Conservation (phyloP, 2,329 filamentous ascomycete genomes). For the Monilinia vaccinii-corymbosi region DNA sequence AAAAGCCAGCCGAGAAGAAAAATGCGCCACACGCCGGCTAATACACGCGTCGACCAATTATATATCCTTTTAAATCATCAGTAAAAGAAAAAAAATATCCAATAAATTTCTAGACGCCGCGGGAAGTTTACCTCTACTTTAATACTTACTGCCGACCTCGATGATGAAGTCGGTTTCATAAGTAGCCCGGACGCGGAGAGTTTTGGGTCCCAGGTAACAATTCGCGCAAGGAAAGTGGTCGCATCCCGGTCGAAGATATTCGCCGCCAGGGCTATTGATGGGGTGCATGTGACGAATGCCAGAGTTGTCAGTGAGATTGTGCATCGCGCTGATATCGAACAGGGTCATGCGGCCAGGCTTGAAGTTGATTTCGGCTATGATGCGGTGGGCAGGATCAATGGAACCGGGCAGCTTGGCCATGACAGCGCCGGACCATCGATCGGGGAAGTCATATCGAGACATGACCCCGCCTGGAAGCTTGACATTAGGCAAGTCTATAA, state of each 20-base stretch:
- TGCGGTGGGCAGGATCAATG: neutral
- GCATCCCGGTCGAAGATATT: neutral
- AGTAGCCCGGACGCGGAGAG: neutral
- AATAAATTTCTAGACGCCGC: no score
- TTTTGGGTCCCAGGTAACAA: neutral
- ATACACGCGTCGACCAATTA: neutral
- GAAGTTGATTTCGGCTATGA: neutral
- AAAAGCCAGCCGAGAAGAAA: neutral
- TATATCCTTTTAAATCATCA: neutral
- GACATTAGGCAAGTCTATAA: neutral
- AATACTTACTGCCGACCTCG: neutral
- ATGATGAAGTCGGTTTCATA: neutral
- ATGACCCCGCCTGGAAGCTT: neutral
- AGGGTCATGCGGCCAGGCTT: neutral
- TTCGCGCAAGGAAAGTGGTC: neutral
- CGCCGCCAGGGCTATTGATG: neutral
- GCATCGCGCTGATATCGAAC: conserved; percentile 1
- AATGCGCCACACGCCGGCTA: neutral
- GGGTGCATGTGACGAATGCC: neutral
- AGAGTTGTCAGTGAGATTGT: neutral
- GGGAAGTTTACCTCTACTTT: neutral
- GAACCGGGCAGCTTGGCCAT: neutral
- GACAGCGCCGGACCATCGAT: neutral
- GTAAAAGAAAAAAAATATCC: neutral
- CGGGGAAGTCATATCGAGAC: neutral